Percentiles rank a stretch among this genome's conserved stretches.
phyloP scores from a whole-genome alignment of 768 basidiomycete species.

The Rhizopogon roseolus region DNA sequence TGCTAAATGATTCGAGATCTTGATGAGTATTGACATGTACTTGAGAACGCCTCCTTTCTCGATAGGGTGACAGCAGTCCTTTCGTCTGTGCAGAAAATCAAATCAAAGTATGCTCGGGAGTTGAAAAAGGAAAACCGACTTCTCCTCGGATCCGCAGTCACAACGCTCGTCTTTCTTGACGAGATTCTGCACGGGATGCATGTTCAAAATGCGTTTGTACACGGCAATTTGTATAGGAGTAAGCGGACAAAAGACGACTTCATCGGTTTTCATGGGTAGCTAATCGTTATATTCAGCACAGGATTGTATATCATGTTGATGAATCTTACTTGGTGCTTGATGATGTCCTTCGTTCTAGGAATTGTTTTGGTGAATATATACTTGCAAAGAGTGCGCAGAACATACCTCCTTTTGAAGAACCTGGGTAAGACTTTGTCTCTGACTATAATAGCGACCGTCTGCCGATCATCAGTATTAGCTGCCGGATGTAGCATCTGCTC shows the following conservation, averaged over 20 bases:
- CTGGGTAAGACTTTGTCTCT: constrained; percentile 67
- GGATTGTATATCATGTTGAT: not conserved
- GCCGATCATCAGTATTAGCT: constrained; percentile 2
- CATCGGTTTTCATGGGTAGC: constrained; percentile 85
- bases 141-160: constrained; percentile 57
- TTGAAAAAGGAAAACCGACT: constrained; percentile 33
- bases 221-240: constrained; percentile 63
- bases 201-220: constrained; percentile 68
- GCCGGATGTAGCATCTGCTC: constrained; percentile 7
- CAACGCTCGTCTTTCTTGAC: constrained; percentile 70
- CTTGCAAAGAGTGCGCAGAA: not conserved
- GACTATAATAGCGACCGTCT: constrained; percentile 60
- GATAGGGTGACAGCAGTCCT: constrained; percentile 49
- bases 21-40: constrained; percentile 78
- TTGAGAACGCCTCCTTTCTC: constrained; percentile 58
- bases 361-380: not conserved
- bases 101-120: constrained; percentile 1
- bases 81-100: constrained; percentile 38
- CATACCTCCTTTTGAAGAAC: constrained; percentile 78
- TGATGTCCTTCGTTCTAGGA: constrained; percentile 68
- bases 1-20: constrained; percentile 84
- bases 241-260: constrained; percentile 92
- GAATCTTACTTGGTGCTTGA: constrained; percentile 54
- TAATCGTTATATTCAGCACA: constrained; percentile 21
- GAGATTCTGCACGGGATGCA: constrained; percentile 64